These are phyloP conservation scores for Penicillium soppii DNA, from an alignment of 495 filamentous ascomycete species.

Conservation along the genomic window DNA sequence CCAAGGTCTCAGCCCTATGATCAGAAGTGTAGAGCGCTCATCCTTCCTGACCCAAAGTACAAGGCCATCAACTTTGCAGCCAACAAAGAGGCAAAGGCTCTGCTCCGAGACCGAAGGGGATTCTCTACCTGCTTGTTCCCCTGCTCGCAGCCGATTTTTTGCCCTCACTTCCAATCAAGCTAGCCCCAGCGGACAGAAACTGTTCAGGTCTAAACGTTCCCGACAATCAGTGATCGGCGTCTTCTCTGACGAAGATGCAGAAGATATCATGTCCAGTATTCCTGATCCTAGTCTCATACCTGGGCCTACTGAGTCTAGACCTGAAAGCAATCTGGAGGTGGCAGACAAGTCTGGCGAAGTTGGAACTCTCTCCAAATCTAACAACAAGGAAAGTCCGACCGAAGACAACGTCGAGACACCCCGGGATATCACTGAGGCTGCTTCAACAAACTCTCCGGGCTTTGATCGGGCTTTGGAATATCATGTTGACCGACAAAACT, in stretches of 20 bases:
- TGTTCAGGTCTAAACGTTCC: conserved; percentile 41
- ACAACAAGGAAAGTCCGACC: neutral
- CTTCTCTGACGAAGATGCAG: conserved; percentile 67
- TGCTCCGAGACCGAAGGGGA: conserved; percentile 55
- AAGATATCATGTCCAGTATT: conserved; percentile 58
- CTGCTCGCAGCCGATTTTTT: conserved; percentile 61
- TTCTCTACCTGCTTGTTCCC: conserved; percentile 26
- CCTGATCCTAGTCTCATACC: conserved; percentile 32
- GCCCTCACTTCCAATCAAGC: conserved; percentile 33
- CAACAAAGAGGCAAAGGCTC: conserved; percentile 61
- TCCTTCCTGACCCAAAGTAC: conserved; percentile 43
- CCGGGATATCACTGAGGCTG: neutral
- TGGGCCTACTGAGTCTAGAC: conserved; percentile 9
- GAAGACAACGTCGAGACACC: neutral
- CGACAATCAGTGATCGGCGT: conserved; percentile 55
- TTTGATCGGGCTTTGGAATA: conserved; percentile 37
- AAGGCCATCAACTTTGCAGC: conserved; percentile 45
- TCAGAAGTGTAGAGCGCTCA: conserved; percentile 46
- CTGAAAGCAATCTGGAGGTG: conserved; percentile 27
- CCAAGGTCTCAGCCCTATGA: conserved; percentile 36
- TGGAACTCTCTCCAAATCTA: neutral
- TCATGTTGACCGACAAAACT: conserved; percentile 40
- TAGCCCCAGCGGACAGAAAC: conserved; percentile 53
- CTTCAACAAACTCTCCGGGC: conserved; percentile 19
- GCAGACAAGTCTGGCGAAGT: neutral